phyloP scores from a whole-genome alignment of 2,329 filamentous ascomycete genomes.

The Didymella arachidicola region DNA sequence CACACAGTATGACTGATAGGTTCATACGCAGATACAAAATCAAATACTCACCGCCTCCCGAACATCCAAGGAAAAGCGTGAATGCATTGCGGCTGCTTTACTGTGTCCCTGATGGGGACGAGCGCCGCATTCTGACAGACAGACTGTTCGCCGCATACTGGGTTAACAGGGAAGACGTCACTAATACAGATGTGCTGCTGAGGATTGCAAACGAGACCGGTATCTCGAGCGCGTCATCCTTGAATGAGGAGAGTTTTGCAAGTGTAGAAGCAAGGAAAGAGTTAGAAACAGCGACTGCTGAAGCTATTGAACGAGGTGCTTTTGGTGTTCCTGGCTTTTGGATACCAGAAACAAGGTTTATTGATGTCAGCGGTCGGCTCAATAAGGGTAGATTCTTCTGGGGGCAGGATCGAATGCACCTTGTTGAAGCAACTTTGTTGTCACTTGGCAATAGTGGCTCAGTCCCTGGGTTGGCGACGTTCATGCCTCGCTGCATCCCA shows the following conservation, averaged over 20 bases:
- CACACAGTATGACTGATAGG: not conserved
- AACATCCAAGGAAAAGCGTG: conserved; percentile 45
- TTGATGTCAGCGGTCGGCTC: conserved; percentile 23
- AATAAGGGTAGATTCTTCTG: conserved; percentile 41
- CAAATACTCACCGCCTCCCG: conserved; percentile 40
- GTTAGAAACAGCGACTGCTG: conserved; percentile 36
- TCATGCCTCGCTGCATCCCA: conserved; percentile 37
- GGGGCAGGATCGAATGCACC: conserved; percentile 50
- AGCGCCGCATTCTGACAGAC: conserved; percentile 33
- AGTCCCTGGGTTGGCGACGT: conserved; percentile 24
- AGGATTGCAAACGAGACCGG: conserved; percentile 37
- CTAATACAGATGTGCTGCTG: conserved; percentile 31
- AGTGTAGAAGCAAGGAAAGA: conserved; percentile 33
- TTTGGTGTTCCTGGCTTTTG: conserved; percentile 49
- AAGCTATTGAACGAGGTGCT: conserved; percentile 44
- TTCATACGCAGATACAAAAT: conserved; percentile 31
- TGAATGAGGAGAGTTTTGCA: conserved; percentile 27
- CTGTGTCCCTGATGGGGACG: conserved; percentile 27
- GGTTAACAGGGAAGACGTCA: conserved; percentile 43
- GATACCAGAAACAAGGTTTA: conserved; percentile 37
- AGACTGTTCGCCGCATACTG: conserved; percentile 45
- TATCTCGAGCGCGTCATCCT: conserved; percentile 18
- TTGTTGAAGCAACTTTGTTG: conserved; percentile 43
- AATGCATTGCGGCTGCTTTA: conserved; percentile 45
- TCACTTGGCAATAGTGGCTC: conserved; percentile 15